Evolutionary conservation across 192 early-diverging fungal genomes (phyloP).

Genomic region (Coemansia sp.): DNA sequence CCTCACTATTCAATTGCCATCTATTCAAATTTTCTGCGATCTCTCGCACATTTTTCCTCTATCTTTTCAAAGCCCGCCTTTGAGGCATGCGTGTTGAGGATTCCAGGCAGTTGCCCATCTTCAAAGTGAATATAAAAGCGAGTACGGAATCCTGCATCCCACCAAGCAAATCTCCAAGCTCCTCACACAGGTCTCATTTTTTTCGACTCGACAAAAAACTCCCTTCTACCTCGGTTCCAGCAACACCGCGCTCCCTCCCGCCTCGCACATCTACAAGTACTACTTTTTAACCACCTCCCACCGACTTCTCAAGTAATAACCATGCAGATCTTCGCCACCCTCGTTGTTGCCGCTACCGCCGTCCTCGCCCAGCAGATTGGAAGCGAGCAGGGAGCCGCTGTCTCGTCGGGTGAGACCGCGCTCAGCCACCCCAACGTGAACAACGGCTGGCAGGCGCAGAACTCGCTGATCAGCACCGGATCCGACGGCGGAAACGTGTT

Average conservation of each 20-base stretch:
- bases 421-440: slow-evolving; percentile 51
- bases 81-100: not conserved
- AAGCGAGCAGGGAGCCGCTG: slow-evolving; percentile 26
- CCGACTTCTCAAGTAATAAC: not conserved
- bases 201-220: slow-evolving; percentile 9
- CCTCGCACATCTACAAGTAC: not conserved
- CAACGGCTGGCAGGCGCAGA: slow-evolving; percentile 45
- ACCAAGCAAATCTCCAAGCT: slow-evolving; percentile 19
- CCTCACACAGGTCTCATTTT: slow-evolving; percentile 36
- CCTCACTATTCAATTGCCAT: too few species aligned
- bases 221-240: slow-evolving; percentile 3
- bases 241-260: not conserved
- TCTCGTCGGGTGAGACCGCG: slow-evolving; percentile 32
- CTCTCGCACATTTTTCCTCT: too few species aligned
- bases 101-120: not conserved
- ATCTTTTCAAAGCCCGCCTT: too few species aligned
- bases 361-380: slow-evolving; percentile 52
- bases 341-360: slow-evolving; percentile 54
- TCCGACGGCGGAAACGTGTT: slow-evolving; percentile 36
- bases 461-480: slow-evolving; percentile 31
- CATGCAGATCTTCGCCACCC: slow-evolving; percentile 56
- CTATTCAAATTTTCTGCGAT: too few species aligned
- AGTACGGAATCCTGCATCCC: not conserved
- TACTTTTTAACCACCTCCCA: not conserved
- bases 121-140: not conserved